Conservation (phyloP, 495 filamentous ascomycete species). For the Daldinia grandis region DNA sequence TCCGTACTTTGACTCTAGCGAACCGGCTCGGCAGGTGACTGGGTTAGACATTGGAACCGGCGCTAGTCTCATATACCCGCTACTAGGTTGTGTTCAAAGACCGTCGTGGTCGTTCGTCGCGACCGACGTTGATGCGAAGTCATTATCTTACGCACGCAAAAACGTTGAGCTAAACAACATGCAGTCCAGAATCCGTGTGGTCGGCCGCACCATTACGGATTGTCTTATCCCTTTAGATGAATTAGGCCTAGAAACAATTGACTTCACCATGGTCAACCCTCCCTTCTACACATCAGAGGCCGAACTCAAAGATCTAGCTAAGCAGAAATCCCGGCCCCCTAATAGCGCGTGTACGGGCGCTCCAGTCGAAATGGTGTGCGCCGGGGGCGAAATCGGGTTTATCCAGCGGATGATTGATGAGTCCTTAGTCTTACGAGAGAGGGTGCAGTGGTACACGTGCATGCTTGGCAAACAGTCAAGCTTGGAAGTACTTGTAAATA, state of each 20-base stretch:
- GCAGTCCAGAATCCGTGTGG: constrained; percentile 68
- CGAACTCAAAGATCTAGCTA: constrained; percentile 72
- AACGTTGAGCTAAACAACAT: constrained; percentile 74
- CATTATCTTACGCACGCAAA: constrained; percentile 66
- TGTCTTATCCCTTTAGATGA: constrained; percentile 69
- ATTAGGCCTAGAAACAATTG: constrained; percentile 65
- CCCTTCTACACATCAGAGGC: constrained; percentile 84
- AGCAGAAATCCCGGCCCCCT: constrained; percentile 71
- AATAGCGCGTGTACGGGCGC: constrained; percentile 84
- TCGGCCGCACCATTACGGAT: constrained; percentile 60
- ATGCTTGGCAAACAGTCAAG: constrained; percentile 90
- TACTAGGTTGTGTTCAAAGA: constrained; percentile 76
- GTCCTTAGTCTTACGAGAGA: constrained; percentile 65
- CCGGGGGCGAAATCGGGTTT: constrained; percentile 85
- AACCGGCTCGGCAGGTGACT: constrained; percentile 58
- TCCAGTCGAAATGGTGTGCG: constrained; percentile 84
- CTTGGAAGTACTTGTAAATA: constrained; percentile 67
- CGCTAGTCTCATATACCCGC: constrained; percentile 88
- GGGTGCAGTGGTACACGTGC: constrained; percentile 85
- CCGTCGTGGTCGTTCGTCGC: constrained; percentile 75
- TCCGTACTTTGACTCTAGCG: constrained; percentile 51
- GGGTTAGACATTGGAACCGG: constrained; percentile 94
- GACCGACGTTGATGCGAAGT: constrained; percentile 84
- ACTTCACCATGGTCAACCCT: constrained; percentile 95
- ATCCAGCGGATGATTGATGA: constrained; percentile 78